Conservation (phyloP, 768 basidiomycete species). For the Polyporus arcularius region DNA sequence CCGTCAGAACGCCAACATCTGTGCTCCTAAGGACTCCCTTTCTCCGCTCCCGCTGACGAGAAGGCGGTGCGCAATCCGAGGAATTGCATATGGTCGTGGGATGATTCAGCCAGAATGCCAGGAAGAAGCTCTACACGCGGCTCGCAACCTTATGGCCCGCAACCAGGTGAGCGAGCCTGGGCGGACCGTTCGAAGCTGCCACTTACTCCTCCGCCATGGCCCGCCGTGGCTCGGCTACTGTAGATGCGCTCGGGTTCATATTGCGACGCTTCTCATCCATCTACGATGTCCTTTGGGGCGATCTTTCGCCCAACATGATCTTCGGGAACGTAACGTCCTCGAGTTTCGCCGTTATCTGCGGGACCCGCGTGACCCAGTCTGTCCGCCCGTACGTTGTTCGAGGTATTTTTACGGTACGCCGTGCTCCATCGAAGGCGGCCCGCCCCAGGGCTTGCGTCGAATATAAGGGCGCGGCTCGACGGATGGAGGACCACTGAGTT, state of each 20-base stretch:
- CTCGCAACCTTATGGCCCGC: constrained; percentile 11
- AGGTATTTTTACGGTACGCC: neutral
- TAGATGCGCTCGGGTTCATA: neutral
- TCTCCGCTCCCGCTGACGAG: neutral
- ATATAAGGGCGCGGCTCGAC: neutral
- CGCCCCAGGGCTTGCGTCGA: neutral
- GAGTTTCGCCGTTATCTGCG: neutral
- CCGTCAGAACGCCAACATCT: neutral
- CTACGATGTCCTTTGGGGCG: neutral
- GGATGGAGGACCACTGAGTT: neutral
- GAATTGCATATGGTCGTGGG: constrained; percentile 11
- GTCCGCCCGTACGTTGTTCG: neutral
- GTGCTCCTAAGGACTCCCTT: neutral
- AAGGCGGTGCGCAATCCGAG: neutral
- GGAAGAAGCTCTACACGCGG: neutral
- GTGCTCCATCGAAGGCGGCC: neutral
- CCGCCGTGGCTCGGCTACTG: neutral
- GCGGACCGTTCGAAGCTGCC: constrained; percentile 9
- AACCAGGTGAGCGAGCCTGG: constrained; percentile 11
- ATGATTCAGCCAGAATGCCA: constrained; percentile 4
- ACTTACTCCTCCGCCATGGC: neutral
- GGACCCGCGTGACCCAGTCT: neutral
- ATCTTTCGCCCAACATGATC: neutral
- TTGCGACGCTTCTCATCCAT: neutral
- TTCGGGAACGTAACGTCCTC: neutral